phyloP scores from a whole-genome alignment of 2,329 filamentous ascomycete species.

The Fusarium falciforme region DNA sequence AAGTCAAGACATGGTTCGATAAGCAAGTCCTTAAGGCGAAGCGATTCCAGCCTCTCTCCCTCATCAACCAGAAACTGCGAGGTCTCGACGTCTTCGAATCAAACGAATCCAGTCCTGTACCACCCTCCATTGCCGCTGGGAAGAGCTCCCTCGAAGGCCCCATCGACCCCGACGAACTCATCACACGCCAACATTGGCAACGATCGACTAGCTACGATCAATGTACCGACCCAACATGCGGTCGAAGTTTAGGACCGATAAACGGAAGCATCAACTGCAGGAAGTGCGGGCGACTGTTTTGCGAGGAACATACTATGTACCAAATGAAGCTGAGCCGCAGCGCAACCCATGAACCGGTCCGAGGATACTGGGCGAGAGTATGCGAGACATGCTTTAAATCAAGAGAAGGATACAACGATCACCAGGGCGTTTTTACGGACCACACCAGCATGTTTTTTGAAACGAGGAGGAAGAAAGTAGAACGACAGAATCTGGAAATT shows the following conservation, averaged over 20 bases:
- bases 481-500: conserved; percentile 87
- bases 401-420: conserved; percentile 93
- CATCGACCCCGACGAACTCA: conserved; percentile 87
- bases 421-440: conserved; percentile 77
- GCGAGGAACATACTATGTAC: conserved; percentile 98
- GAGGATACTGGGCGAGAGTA: conserved; percentile 92
- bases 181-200: conserved; percentile 92
- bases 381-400: conserved; percentile 99
- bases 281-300: conserved; percentile 92
- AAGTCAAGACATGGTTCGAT: conserved; percentile 97
- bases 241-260: conserved; percentile 79
- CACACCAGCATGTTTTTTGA: conserved; percentile 77
- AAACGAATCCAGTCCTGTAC: conserved; percentile 72
- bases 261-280: conserved; percentile 93
- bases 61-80: conserved; percentile 93
- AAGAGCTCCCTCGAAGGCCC: conserved; percentile 56
- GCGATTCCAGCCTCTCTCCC: conserved; percentile 88
- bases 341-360: conserved; percentile 87
- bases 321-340: conserved; percentile 97
- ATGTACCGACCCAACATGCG: conserved; percentile 90
- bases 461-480: conserved; percentile 80
- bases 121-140: conserved; percentile 49
- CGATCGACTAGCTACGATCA: conserved; percentile 76
- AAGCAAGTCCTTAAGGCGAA: conserved; percentile 94
- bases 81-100: conserved; percentile 94